These are phyloP conservation scores for Ophiostoma sp. DNA, from an alignment of 2,329 filamentous ascomycete species.

Conservation along the genomic window DNA sequence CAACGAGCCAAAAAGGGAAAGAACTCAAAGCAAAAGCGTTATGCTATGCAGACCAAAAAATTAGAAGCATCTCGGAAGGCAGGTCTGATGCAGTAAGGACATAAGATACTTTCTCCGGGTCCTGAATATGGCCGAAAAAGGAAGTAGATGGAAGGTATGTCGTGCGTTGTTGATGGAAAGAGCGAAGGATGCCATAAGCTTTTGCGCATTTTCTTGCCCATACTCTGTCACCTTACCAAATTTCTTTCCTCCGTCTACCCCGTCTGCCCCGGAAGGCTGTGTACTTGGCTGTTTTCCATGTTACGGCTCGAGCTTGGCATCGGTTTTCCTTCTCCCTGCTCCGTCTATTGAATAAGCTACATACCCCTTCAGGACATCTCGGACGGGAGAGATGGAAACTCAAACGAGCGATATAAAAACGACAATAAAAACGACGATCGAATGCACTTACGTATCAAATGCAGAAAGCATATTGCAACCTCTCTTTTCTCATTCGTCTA, in stretches of 20 bases:
- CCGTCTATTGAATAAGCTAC: background rate
- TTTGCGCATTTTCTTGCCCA: conserved; percentile 9
- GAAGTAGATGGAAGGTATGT: background rate
- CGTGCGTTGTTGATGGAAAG: background rate
- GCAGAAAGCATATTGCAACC: background rate
- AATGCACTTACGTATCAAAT: conserved; percentile 1
- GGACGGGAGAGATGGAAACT: too few species aligned
- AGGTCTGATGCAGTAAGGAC: background rate
- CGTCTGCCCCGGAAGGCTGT: background rate
- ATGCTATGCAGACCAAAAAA: background rate
- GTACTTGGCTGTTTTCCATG: background rate
- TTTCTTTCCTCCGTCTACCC: background rate
- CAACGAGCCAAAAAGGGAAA: background rate
- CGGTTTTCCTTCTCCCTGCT: background rate
- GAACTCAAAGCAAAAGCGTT: background rate
- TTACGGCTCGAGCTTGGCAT: background rate
- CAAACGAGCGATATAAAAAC: background rate
- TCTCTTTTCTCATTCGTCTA: background rate
- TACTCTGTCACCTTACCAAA: background rate
- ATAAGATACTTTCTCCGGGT: background rate
- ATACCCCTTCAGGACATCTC: too few species aligned
- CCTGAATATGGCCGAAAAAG: background rate
- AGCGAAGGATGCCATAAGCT: background rate
- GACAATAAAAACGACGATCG: background rate
- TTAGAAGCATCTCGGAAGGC: background rate